Percentiles rank a stretch among this genome's conserved stretches.
These are phyloP conservation scores for Boletus tomentosulus DNA, from an alignment of 768 basidiomycete species.

Conservation along the genomic window DNA sequence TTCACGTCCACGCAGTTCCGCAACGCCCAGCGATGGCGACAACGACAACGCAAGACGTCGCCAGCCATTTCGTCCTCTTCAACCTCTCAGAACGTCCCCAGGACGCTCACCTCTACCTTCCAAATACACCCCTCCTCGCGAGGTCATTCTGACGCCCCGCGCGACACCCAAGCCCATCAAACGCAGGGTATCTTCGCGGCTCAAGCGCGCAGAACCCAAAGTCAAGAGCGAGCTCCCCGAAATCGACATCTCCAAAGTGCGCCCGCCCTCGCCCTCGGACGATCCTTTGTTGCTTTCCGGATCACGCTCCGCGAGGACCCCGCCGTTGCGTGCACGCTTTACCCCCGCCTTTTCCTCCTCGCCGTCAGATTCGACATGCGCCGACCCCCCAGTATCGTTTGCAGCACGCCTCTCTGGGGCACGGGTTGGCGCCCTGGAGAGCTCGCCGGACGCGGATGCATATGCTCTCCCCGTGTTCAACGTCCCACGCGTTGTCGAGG, in stretches of 20 bases:
- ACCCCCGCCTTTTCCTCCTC: slow-evolving; percentile 37
- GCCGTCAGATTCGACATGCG: slow-evolving; percentile 13
- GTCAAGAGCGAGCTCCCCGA: slow-evolving; percentile 67
- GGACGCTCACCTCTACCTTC: slow-evolving; percentile 40
- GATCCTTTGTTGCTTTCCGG: slow-evolving; percentile 65
- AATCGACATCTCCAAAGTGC: slow-evolving; percentile 53
- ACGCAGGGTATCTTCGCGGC: slow-evolving; percentile 30
- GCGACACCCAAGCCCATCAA: slow-evolving; percentile 36
- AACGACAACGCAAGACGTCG: slow-evolving; percentile 7
- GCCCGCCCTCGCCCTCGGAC: slow-evolving; percentile 71
- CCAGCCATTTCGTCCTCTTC: slow-evolving; percentile 19
- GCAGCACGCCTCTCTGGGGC: slow-evolving; percentile 19
- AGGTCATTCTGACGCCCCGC: slow-evolving; percentile 44
- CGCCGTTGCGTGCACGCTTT: slow-evolving; percentile 30
- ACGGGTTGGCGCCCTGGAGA: background rate
- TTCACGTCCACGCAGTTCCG: slow-evolving; percentile 9
- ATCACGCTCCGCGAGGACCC: slow-evolving; percentile 29
- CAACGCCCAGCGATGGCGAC: slow-evolving; percentile 3
- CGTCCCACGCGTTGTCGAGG: slow-evolving; percentile 1
- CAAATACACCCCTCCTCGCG: slow-evolving; percentile 61
- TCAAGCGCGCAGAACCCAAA: slow-evolving; percentile 15
- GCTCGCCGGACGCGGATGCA: background rate
- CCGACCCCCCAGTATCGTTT: slow-evolving; percentile 11
- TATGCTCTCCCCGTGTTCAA: slow-evolving; percentile 19
- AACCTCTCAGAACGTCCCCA: background rate